Evolutionary conservation across 495 filamentous ascomycete genomes (phyloP).

Genomic region (Endocarpon pusillum): DNA sequence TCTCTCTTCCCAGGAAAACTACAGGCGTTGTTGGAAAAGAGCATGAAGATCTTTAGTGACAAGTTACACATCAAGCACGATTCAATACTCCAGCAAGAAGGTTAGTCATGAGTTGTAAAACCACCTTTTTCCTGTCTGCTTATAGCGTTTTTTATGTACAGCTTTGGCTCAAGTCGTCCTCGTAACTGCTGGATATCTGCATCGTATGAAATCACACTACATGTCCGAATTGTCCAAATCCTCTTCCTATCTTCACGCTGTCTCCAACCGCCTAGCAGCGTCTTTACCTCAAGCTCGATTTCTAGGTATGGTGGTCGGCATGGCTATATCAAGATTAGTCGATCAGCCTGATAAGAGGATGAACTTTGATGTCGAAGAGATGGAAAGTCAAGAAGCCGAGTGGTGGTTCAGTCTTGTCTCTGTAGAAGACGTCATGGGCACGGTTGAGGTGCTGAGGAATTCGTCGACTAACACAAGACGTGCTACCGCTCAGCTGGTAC

Average conservation of each 20-base stretch:
- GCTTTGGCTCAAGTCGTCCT: conserved; percentile 68
- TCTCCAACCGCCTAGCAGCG: conserved; percentile 75
- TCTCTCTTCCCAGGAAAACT: conserved; percentile 25
- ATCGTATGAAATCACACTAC: conserved; percentile 39
- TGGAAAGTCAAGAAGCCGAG: conserved; percentile 47
- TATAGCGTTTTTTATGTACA: conserved; percentile 21
- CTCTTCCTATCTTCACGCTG: conserved; percentile 49
- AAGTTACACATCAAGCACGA: conserved; percentile 73
- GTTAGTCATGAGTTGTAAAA: conserved; percentile 22
- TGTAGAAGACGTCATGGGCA: conserved; percentile 46
- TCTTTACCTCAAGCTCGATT: conserved; percentile 60
- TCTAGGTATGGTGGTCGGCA: conserved; percentile 80
- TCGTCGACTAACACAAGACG: too few relatives aligned
- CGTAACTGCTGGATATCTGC: conserved; percentile 57
- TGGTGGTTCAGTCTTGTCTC: conserved; percentile 58
- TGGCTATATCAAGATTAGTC: conserved; percentile 60
- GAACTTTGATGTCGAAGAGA: conserved; percentile 72
- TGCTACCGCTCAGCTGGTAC: not conserved
- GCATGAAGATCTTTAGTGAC: conserved; percentile 61
- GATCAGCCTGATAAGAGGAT: conserved; percentile 58
- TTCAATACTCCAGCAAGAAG: conserved; percentile 71
- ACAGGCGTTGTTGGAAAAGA: conserved; percentile 42
- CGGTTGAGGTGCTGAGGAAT: conserved; percentile 30
- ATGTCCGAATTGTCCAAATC: conserved; percentile 51
- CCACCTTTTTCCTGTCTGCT: conserved; percentile 7